Base-by-base conservation (phyloP, 148 eudicot species). In the Chenopodium formosanum region DNA sequence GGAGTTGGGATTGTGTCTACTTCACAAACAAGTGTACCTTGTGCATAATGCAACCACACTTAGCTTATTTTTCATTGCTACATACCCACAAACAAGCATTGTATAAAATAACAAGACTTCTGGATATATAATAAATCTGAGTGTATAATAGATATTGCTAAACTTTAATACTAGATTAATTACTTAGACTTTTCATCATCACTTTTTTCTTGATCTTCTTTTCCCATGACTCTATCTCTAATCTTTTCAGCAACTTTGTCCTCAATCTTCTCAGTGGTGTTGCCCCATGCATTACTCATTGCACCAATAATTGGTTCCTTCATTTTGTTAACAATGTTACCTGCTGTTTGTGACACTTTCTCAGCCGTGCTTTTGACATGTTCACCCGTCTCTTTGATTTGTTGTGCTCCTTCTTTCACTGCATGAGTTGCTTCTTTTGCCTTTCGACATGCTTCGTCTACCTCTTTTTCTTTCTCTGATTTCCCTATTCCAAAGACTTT, bases 401-500 rank as follows among this genome's bases (percentile, higher is more conserved):
- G 88, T 16, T 85, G 79, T 1, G 90, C 87, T 19, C 89, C 88
- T 79, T 90, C 89, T 77, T 87, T 88, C 8, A 91, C 82, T 16
- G 90, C 77, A 31, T 90, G 85, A 1, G 94, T 89, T 23, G 92
- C 87, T 56, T 91, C 87, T 52, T 80, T 83, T 1, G 88, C 85
- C 85, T 85, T 88, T 75, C 72, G 66, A 67, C 86, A 73, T 46
- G 88, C 87, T 69, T 85, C 85, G 9, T 87, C 89, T 14, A 78
- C 81, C 71, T 91, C 87, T 85, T 88, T 83, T 80, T 86, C 89
- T 62, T 80, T 84, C 71, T 86, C 69, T 25, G 78, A 74, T 86
- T 80, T 76, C 32, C 80, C 48, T 20, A 84, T 60, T 20, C 76
- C 79, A 63, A 78, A 73, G 0, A 78, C 31, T 58, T 82, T 85